Base-by-base conservation (phyloP, 2,329 filamentous ascomycete genomes). In the Xylariaceae sp. region DNA sequence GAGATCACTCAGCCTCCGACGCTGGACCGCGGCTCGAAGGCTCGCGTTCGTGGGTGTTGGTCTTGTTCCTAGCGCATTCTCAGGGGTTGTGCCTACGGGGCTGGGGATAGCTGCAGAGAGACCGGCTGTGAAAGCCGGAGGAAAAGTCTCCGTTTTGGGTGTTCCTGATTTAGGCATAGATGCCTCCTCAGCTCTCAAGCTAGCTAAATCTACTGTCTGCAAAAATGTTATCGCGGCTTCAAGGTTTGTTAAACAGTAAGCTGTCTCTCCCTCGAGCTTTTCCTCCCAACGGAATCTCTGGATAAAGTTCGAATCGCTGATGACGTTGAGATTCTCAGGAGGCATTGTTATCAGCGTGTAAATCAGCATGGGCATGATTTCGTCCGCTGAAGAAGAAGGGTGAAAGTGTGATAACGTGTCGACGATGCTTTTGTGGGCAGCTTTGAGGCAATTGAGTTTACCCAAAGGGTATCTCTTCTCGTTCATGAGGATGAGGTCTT, bases 351-450 rank as follows among this genome's bases (percentile, higher is more conserved):
- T 96, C 58, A 99, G 83, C 0, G 92, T 91, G 76, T 96, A 99
- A 60, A 99, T 99, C 61, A 99, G 82, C 74, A 96, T 96, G 0
- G 95, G 95, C 73, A 99, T 87, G 52, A 99, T 96, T 75, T 98
- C 95, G 71, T 99, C 95, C 2, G 95, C 95, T 1, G 95, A 98
- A 1, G 95, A 96, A 0, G 93, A 87, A 16, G 84, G 85, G 60
- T 87, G 85, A 58, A 88, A 87, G 65, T 86, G 81, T 3, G 85
- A 82, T 45, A 88, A 74, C 1, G 92, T 93, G 72, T 98, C 94
- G 45, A 99, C 95, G 62, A 99, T 98, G 63, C 88, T 89, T 77
- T 96, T 96, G 74, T 98, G 95, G 3, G 92, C 91, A 34, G 88
- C 87, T 64, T 93, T 96, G 53, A 99, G 81, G 68, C 92, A 88